Base-by-base conservation (phyloP, 225 moss, liverwort and hornwort genomes). In the Asterella californica region DNA sequence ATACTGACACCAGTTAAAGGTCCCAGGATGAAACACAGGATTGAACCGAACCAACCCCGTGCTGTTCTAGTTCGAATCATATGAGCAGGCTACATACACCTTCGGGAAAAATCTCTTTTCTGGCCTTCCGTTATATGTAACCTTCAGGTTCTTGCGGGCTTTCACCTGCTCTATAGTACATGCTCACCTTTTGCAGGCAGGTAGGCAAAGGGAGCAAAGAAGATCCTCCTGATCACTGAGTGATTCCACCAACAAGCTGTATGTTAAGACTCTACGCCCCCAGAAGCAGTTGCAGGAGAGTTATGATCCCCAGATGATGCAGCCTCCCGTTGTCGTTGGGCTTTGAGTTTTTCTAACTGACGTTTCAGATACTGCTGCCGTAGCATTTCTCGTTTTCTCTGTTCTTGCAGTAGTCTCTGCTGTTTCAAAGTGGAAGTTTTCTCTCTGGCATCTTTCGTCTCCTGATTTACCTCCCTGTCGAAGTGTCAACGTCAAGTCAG, bases 361-460 rank as follows among this genome's bases (percentile, higher is more conserved):
- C 93, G 95, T 84, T 93, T 99, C 2, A 97, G 70, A 80, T 92
- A 99, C 24, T 89, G 92, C 55, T 90, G 87, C 66, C 97, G 88
- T 50, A 95, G 32, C 52, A 85, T 90, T 71, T 99, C 92, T 81
- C 97, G 86, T 59, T 91, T 95, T 81, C 89, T 93, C 45, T 88
- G 88, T 61, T 93, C 91, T 81, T 84, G 78, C 79, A 85, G 76
- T 82, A 91, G 90, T 79, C 97, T 90, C 78, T 86, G 89, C 61
- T 92, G 90, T 84, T 99, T 99, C 81, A 95, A 86, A 70, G 82
- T 81, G 46, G 89, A 85, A 67, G 91, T 90, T 78, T 92, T 99
- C 70, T 86, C 95, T 80, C 97, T 91, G 70, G 95, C 95, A 69
- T 91, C 89, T 37, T 83, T 83, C 19, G 95, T 99, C 82, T 93